Evolutionary conservation across 371 early-diverging fungal genomes (phyloP).

Genomic region (Vairimorpha ceranae): DNA sequence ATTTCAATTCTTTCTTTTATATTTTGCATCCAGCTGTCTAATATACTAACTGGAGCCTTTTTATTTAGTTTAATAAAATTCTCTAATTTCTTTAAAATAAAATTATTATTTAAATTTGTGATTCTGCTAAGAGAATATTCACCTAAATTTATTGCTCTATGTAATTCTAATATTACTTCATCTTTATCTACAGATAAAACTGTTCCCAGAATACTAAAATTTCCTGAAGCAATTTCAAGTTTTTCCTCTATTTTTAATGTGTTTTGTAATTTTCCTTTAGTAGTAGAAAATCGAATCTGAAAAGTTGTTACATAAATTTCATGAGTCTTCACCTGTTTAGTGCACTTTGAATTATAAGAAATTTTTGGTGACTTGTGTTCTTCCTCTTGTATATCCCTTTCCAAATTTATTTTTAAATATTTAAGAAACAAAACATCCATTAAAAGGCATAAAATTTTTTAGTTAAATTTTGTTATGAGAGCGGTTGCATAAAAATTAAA

Average conservation of each 20-base stretch:
- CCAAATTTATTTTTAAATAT: background rate
- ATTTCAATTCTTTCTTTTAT: background rate
- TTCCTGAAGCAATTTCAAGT: background rate
- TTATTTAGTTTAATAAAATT: background rate
- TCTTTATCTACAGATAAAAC: conserved; percentile 3
- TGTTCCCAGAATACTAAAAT: background rate
- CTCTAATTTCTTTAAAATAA: background rate
- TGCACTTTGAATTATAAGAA: background rate
- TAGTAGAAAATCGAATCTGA: background rate
- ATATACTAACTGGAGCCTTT: background rate
- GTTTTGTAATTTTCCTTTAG: conserved; percentile 5
- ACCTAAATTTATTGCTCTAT: background rate
- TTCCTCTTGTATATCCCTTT: background rate
- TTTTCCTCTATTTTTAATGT: conserved; percentile 13
- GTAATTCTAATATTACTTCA: background rate
- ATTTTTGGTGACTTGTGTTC: background rate
- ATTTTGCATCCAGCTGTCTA: background rate
- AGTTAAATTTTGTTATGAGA: too few relatives aligned
- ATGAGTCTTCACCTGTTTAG: background rate
- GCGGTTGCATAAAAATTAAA: too few relatives aligned
- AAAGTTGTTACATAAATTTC: background rate
- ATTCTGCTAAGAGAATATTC: background rate
- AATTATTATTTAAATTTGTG: background rate
- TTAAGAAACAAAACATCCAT: background rate
- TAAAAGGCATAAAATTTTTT: too few relatives aligned